Conservation (phyloP, 2,329 filamentous ascomycete genomes). For the Neonectria hederae region DNA sequence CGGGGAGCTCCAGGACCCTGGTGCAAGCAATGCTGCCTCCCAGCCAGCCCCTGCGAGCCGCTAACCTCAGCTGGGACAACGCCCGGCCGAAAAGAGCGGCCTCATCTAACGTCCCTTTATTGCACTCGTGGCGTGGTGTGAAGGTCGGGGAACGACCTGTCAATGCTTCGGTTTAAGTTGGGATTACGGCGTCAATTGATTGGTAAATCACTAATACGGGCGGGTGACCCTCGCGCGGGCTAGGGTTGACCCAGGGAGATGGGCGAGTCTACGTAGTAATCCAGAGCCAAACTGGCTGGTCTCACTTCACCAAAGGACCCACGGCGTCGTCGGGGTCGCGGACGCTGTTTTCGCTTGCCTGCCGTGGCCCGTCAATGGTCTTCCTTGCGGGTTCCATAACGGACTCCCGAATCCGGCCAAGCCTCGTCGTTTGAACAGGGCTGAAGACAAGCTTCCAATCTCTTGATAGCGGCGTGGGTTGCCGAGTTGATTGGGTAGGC, state of each 20-base stretch:
- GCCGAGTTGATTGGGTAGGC: conserved; percentile 24
- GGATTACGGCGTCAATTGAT: conserved; percentile 23
- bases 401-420: conserved; percentile 23
- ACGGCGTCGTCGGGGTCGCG: neutral
- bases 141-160: conserved; percentile 34
- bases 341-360: conserved; percentile 1
- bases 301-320: conserved; percentile 1
- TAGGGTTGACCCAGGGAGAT: conserved; percentile 4
- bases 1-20: conserved; percentile 1
- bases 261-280: conserved; percentile 11
- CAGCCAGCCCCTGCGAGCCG: neutral
- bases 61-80: conserved; percentile 29
- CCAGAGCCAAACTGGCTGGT: conserved; percentile 5
- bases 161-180: conserved; percentile 25
- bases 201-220: conserved; percentile 28
- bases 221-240: conserved; percentile 1
- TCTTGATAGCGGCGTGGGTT: conserved; percentile 17
- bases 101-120: conserved; percentile 40
- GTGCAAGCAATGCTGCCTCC: conserved; percentile 3
- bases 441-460: conserved; percentile 26
- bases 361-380: neutral
- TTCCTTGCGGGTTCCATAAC: conserved; percentile 15
- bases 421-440: conserved; percentile 23
- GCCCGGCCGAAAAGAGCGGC: conserved; percentile 37
- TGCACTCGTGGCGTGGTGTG: conserved; percentile 29